Conservation (phyloP, 2,329 filamentous ascomycete genomes). For the Teratosphaeriaceae sp. region DNA sequence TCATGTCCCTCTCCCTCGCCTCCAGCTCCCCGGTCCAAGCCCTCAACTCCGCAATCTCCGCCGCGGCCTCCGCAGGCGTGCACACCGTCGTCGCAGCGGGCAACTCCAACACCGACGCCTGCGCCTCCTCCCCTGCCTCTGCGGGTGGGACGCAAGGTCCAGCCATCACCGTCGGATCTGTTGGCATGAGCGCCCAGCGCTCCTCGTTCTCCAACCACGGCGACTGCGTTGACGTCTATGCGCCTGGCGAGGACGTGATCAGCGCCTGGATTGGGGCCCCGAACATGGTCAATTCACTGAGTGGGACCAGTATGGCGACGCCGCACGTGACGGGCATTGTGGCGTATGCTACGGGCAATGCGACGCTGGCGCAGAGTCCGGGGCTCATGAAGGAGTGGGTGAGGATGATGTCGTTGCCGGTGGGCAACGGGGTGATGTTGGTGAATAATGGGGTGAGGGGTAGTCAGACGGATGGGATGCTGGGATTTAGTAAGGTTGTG, state of each 20-base stretch:
- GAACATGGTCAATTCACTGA: conserved; percentile 43
- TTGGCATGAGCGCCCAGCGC: conserved; percentile 34
- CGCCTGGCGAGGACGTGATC: conserved; percentile 49
- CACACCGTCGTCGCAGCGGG: conserved; percentile 43
- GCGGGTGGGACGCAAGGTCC: conserved; percentile 35
- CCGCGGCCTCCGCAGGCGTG: conserved; percentile 34
- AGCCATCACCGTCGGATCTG: conserved; percentile 40
- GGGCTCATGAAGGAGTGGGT: conserved; percentile 40
- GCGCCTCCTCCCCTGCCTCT: conserved; percentile 34
- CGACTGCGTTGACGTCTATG: conserved; percentile 50
- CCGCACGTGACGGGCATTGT: conserved; percentile 51
- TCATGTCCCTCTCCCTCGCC: conserved; percentile 41
- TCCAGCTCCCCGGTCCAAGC: conserved; percentile 26
- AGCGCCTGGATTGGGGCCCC: conserved; percentile 45
- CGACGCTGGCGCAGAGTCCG: conserved; percentile 34
- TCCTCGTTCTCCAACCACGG: conserved; percentile 44
- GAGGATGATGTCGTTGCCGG: conserved; percentile 16
- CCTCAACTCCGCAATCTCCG: conserved; percentile 28
- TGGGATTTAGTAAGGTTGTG: conserved; percentile 9
- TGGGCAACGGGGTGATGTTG: conserved; percentile 10
- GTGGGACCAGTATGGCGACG: conserved; percentile 46
- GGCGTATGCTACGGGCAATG: conserved; percentile 45
- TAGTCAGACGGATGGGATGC: conserved; percentile 7
- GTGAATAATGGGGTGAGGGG: conserved; percentile 20
- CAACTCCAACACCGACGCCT: conserved; percentile 37